Base-by-base conservation (phyloP, 2,329 filamentous ascomycete genomes). In the Arthrinium phaeospermum region DNA sequence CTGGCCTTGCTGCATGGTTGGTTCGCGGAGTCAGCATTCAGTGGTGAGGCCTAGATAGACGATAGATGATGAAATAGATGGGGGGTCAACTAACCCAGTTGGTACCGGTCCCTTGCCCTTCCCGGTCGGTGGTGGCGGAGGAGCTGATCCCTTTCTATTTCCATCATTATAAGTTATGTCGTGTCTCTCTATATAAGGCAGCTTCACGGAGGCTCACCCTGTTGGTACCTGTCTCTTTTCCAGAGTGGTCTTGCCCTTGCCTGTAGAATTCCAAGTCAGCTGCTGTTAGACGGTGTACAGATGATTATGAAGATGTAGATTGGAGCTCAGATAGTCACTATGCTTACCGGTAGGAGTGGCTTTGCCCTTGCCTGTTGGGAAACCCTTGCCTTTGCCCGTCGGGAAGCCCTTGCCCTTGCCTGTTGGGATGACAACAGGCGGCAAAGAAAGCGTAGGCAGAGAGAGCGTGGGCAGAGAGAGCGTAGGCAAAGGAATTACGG, bases 31-130 rank as follows among this genome's bases (percentile, higher is more conserved):
- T 64, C 57, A 64, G 57, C n/a, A 41, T 6, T 13, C 12, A 41
- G 57, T 3, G 10, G 4, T 22, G 5, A 41, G 1, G 22, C 3
- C 57, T n/a, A 41, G 10, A 7, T 10, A 10, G 37, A 41, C 7
- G 37, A 7, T 41, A 41, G 30, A 10, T 6, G 34, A n/a, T 41
- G 22, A 41, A 64, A 19, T 10, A 13, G 12, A 37, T 24, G 34
- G 57, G 34, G 8, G 19, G 14, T 34, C 19, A 6, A 41, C 57
- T 64, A 2, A 64, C 57, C 57, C 57, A 64, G 34, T 64, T 10
- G 57, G 57, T 64, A 2, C 12, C 4, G 57, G 57, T 41, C 57
- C 57, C 57, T 64, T 64, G 57, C 57, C 57, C 57, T 64, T 64
- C 1, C 57, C 57, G 57, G 57, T 64, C 22, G 34, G 57, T 16